Percentiles rank a stretch among this genome's conserved stretches.
These are phyloP conservation scores for Sphagnum tenellum DNA, from an alignment of 225 moss, liverwort and hornwort species.

Conservation along the genomic window DNA sequence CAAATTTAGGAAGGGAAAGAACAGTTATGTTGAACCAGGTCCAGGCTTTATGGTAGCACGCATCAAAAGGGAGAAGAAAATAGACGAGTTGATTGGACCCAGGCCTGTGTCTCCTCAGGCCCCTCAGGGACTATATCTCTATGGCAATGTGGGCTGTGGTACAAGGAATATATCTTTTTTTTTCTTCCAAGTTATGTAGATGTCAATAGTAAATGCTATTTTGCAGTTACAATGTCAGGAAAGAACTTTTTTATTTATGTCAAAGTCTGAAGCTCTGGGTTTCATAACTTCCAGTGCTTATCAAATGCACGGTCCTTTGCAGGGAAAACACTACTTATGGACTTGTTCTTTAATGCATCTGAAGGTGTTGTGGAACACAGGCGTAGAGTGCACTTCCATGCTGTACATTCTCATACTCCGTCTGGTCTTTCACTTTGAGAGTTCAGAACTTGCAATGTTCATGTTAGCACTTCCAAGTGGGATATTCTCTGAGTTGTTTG, in stretches of 20 bases:
- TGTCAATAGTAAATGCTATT: neutral
- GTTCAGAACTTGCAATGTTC: too few species aligned
- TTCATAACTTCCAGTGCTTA: too few species aligned
- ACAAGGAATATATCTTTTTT: conserved; percentile 12
- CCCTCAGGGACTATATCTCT: conserved; percentile 80
- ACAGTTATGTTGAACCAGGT: conserved; percentile 66
- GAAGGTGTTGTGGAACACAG: conserved; percentile 54
- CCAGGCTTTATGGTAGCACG: conserved; percentile 83
- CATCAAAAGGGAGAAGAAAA: conserved; percentile 72
- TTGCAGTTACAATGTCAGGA: too few species aligned
- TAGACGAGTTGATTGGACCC: conserved; percentile 65
- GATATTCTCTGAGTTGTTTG: too few species aligned
- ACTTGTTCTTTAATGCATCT: conserved; percentile 72
- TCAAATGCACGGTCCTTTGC: conserved; percentile 2
- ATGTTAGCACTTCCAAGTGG: too few species aligned
- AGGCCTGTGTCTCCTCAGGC: conserved; percentile 57
- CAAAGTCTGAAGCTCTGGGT: too few species aligned
- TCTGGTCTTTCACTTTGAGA: too few species aligned
- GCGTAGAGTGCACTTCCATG: conserved; percentile 91
- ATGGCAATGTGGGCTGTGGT: conserved; percentile 97
- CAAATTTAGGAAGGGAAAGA: conserved; percentile 65
- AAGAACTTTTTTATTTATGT: too few species aligned
- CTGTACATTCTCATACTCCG: conserved; percentile 26
- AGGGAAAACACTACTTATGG: conserved; percentile 94
- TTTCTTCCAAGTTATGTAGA: neutral